Conservation (phyloP, 352 stramenopile genomes). For the Phytophthora pluvialis region DNA sequence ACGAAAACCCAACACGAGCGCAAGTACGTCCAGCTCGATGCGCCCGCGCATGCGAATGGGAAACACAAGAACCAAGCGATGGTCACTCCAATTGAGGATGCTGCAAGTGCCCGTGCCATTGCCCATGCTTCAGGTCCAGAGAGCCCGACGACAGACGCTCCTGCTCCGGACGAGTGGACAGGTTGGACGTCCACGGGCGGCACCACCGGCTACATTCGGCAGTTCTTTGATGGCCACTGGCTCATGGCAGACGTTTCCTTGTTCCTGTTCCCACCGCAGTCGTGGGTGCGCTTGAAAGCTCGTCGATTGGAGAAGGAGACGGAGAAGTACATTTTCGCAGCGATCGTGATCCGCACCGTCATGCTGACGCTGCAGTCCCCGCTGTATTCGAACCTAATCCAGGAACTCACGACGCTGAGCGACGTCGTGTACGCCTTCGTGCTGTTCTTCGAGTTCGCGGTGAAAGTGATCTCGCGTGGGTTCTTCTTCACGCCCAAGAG, state of each 20-base stretch:
- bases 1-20: slow-evolving; percentile 26
- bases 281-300: slow-evolving; percentile 69
- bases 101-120: background rate
- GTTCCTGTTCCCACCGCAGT: slow-evolving; percentile 80
- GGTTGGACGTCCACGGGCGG: slow-evolving; percentile 26
- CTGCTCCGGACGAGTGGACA: slow-evolving; percentile 30
- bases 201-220: slow-evolving; percentile 39
- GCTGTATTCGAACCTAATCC: slow-evolving; percentile 78
- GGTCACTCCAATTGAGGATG: slow-evolving; percentile 32
- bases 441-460: slow-evolving; percentile 82
- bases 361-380: slow-evolving; percentile 80
- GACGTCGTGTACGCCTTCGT: slow-evolving; percentile 77
- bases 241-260: slow-evolving; percentile 81
- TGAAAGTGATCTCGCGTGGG: slow-evolving; percentile 83
- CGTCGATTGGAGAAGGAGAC: slow-evolving; percentile 80
- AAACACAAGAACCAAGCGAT: slow-evolving; percentile 32
- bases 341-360: slow-evolving; percentile 79
- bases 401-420: slow-evolving; percentile 80
- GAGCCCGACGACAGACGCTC: slow-evolving; percentile 16
- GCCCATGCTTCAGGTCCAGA: slow-evolving; percentile 7
- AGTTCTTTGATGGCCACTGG: slow-evolving; percentile 74
- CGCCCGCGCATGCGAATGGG: background rate
- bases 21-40: slow-evolving; percentile 33
- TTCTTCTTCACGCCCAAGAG: slow-evolving; percentile 82
- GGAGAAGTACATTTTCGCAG: slow-evolving; percentile 86